A percentile compares a stretch with the other conserved stretches of the same genome.
phyloP scores from a whole-genome alignment of 2,329 filamentous ascomycete genomes.

The Fusarium tuaranense region DNA sequence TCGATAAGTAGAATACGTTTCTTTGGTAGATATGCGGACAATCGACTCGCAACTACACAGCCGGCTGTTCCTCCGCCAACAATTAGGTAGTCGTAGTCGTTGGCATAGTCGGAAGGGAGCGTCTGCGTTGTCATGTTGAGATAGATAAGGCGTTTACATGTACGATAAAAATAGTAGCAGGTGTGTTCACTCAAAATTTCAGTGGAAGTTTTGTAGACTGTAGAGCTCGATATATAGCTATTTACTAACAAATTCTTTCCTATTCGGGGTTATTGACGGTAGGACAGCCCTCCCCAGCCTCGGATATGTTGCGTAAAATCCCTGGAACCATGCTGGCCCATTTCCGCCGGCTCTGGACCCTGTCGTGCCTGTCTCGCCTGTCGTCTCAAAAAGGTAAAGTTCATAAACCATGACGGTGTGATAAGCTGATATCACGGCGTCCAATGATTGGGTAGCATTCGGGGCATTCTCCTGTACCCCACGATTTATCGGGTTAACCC shows the following conservation, averaged over 20 bases:
- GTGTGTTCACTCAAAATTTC: not conserved
- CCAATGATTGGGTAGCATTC: not conserved
- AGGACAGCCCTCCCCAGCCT: not conserved
- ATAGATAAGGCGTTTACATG: not conserved
- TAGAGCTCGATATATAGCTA: not conserved
- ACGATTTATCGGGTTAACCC: not conserved
- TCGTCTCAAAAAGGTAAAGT: not conserved
- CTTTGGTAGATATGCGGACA: not conserved
- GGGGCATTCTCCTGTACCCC: not conserved
- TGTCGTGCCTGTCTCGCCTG: not conserved
- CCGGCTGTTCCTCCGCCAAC: not conserved
- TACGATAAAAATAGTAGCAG: not conserved
- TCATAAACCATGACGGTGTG: not conserved
- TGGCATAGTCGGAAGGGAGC: not conserved
- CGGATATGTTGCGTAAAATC: accelerated
- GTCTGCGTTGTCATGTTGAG: not conserved
- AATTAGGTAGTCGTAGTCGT: not conserved
- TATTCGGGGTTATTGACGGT: not conserved
- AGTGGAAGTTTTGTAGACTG: not conserved
- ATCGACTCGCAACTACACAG: not conserved
- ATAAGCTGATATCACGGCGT: not conserved
- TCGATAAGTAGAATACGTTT: not conserved
- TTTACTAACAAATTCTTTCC: not conserved
- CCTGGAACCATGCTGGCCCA: not conserved
- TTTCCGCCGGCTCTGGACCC: not conserved